These are phyloP conservation scores for Porodaedalea pini DNA, from an alignment of 1,284 basidiomycete genomes.

Conservation along the genomic window DNA sequence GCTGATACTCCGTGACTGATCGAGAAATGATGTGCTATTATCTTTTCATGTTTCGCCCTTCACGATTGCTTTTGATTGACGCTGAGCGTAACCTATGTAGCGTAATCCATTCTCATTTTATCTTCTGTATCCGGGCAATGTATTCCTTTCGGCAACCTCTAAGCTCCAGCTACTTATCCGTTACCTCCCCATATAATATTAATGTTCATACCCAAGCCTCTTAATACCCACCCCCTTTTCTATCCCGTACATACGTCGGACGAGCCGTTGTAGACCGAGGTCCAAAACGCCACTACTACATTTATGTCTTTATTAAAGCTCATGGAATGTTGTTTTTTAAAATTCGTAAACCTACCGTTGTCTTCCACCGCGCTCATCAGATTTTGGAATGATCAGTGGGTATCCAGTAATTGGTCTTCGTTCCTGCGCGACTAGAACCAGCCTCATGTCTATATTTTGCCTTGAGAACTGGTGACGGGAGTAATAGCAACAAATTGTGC, in stretches of 20 bases:
- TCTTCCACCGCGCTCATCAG: too few relatives aligned
- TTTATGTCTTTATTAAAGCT: not conserved
- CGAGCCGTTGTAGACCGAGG: not conserved
- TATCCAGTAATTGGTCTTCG: too few relatives aligned
- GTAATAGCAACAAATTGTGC: too few relatives aligned
- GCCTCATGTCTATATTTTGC: too few relatives aligned
- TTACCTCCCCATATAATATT: not conserved
- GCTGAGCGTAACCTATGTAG: not conserved
- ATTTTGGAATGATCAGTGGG: too few relatives aligned
- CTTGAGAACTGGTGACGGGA: too few relatives aligned
- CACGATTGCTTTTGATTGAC: not conserved
- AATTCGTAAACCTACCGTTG: too few relatives aligned
- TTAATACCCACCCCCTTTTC: not conserved
- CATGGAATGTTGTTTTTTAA: not conserved
- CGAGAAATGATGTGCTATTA: not conserved
- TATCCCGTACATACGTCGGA: not conserved
- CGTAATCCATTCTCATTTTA: not conserved
- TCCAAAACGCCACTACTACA: not conserved
- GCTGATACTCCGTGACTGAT: not conserved
- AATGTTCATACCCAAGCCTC: not conserved
- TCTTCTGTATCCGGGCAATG: not conserved
- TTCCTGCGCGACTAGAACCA: too few relatives aligned
- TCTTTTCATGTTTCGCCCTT: not conserved
- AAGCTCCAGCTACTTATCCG: not conserved
- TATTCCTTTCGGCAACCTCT: not conserved